Base-by-base conservation (phyloP, 768 basidiomycete genomes). In the Suillus paluster region DNA sequence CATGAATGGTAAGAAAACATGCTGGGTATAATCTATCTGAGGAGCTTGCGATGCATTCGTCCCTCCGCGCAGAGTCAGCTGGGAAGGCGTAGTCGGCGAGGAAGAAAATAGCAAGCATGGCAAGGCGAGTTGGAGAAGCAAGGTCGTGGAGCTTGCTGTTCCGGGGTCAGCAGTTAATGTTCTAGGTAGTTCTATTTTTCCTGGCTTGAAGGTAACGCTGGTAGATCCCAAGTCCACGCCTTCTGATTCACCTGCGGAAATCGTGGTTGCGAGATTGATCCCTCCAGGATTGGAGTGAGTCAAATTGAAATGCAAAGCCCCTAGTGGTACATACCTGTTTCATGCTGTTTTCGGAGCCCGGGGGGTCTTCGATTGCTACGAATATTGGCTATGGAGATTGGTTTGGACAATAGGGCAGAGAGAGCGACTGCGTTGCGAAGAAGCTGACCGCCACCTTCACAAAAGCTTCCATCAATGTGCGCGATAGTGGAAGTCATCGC, bases 11-110 rank as follows among this genome's bases (percentile, higher is more conserved):
- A 93, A 70, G 68, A 93, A 80, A 54, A 92, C 75, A 63, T 85
- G 77, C 54, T 84, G 78, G 5, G 82, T 83, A 70, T 91, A 92
- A 74, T 93, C 91, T 33, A 91, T 83, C 65, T 92, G 92, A 0
- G 92, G 92, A 6, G 91, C 90, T 46, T 81, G 73, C 3, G 78
- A 73, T 21, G 90, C 89, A 63, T 92, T 92, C 3, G 91, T 92
- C 3, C 91, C 92, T 9, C 92, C 91, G 1, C 77, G 76, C 2
- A 93, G 80, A 10, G 76, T 77, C 27, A 93, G 78, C 4, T 76
- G 79, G 11, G 87, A 86, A 1, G 79, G 68, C 3, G 64, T 34
- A 6, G 63, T 46, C 4, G 63, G 68, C 0, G 76, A 64, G 1
- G 67, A 63, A 8, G 83, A 76, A 71, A 90, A 92, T 21, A 91